A percentile compares a stretch with the other conserved stretches of the same genome.
phyloP scores from a whole-genome alignment of 306 rosid genomes.

The Medicago truncatula region DNA sequence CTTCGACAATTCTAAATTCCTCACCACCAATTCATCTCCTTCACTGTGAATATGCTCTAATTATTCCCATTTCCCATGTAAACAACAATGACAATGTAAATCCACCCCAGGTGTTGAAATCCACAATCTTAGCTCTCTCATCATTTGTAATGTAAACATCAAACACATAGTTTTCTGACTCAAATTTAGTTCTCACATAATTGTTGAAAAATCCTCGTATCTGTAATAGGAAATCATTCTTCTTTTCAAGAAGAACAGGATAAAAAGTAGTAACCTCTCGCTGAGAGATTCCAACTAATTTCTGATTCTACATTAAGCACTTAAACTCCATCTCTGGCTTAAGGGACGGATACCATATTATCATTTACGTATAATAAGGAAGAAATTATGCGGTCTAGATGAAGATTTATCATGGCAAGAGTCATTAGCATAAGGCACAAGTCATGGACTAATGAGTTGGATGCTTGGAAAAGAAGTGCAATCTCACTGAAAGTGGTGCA shows the following conservation, averaged over 20 bases:
- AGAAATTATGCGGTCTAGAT: neutral
- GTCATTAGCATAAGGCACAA: conserved; percentile 3
- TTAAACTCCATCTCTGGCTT: neutral
- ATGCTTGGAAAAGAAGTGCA: conserved; percentile 13
- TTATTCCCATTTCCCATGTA: conserved; percentile 12
- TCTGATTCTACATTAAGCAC: neutral
- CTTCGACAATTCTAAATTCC: neutral
- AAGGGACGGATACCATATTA: conserved; percentile 6
- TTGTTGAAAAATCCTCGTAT: conserved; percentile 9
- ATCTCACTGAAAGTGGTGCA: neutral
- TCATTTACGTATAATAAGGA: conserved; percentile 13
- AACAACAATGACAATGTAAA: conserved; percentile 6
- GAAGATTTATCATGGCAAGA: neutral
- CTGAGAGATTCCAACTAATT: conserved; percentile 8
- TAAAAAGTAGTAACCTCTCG: conserved; percentile 12
- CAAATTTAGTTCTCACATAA: neutral
- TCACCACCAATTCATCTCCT: neutral
- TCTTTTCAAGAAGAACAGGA: neutral
- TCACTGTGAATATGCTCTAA: neutral
- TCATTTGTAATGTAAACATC: neutral
- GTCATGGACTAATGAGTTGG: conserved; percentile 10
- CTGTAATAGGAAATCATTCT: neutral
- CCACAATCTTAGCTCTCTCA: conserved; percentile 14
- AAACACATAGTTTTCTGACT: neutral
- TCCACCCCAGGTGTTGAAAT: conserved; percentile 19